Evolutionary conservation across 495 filamentous ascomycete genomes (phyloP).

Genomic region (Amphirosellinia nigrospora): DNA sequence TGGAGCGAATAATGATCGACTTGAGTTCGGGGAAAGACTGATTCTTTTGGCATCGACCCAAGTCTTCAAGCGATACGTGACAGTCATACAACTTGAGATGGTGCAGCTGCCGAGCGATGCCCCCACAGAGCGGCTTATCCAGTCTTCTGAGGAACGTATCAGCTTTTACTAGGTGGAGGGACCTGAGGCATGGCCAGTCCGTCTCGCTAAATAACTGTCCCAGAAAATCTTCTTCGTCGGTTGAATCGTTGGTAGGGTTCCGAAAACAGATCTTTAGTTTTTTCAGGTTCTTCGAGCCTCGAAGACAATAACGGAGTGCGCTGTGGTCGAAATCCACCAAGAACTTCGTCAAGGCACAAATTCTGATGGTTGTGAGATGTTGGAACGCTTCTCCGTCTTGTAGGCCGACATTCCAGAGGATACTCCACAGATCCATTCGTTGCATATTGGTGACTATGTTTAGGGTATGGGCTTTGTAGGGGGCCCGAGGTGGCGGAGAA

Average conservation of each 20-base stretch:
- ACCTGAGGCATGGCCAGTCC: background rate
- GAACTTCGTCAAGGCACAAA: background rate
- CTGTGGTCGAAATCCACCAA: background rate
- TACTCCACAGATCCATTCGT: background rate
- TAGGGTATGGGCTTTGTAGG: background rate
- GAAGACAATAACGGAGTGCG: background rate
- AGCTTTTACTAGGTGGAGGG: background rate
- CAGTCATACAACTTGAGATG: background rate
- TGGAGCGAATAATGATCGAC: background rate
- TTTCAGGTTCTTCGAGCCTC: background rate
- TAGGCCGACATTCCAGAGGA: background rate
- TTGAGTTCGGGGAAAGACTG: background rate
- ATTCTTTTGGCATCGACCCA: fast-evolving
- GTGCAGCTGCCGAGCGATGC: background rate
- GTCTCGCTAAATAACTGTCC: background rate
- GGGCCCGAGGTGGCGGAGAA: background rate
- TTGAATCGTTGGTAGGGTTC: no score
- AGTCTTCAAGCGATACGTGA: fast-evolving
- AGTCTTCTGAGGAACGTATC: no score
- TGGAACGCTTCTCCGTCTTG: background rate
- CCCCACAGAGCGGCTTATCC: background rate
- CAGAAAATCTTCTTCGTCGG: background rate
- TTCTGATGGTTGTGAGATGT: background rate
- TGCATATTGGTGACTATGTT: background rate
- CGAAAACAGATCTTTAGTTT: background rate